These are phyloP conservation scores for Cupressus sempervirens DNA, from an alignment of 75 land plant genomes.

Conservation along the genomic window DNA sequence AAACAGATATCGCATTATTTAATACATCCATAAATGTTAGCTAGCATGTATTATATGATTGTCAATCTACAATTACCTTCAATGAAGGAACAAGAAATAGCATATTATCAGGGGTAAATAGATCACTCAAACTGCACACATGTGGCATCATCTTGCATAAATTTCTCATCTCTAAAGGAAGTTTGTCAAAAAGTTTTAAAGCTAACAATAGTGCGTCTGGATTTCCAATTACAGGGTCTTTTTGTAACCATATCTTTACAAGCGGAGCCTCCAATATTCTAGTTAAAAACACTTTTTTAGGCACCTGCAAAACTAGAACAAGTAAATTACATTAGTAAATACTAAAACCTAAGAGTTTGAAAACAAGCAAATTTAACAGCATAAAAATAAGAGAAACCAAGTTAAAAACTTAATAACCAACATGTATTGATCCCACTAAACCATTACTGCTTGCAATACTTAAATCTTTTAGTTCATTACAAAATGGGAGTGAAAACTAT, in stretches of 20 bases:
- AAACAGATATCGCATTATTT: not conserved
- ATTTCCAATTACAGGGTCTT: constrained; percentile 51
- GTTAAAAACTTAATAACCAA: not conserved
- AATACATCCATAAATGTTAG: not conserved
- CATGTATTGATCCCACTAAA: not conserved
- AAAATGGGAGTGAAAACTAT: not conserved
- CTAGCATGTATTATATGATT: not conserved
- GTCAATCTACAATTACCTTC: constrained; percentile 45
- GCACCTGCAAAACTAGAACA: constrained; percentile 51
- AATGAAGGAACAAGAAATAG: constrained; percentile 47
- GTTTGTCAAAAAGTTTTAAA: constrained; percentile 51
- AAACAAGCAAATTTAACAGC: not conserved
- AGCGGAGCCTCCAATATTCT: constrained; percentile 65
- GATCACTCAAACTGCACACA: constrained; percentile 41
- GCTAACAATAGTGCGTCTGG: constrained; percentile 81
- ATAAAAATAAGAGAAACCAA: not conserved
- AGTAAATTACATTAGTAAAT: not conserved
- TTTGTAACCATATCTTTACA: constrained; percentile 57
- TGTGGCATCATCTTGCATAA: constrained; percentile 62
- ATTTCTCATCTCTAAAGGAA: constrained; percentile 28
- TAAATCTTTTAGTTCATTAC: not conserved
- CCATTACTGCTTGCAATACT: not conserved
- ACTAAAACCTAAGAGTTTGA: not conserved
- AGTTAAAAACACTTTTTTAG: constrained; percentile 37
- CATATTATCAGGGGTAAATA: constrained; percentile 58